Base-by-base conservation (phyloP, 2,329 filamentous ascomycete species). In the Fusarium heterosporum region DNA sequence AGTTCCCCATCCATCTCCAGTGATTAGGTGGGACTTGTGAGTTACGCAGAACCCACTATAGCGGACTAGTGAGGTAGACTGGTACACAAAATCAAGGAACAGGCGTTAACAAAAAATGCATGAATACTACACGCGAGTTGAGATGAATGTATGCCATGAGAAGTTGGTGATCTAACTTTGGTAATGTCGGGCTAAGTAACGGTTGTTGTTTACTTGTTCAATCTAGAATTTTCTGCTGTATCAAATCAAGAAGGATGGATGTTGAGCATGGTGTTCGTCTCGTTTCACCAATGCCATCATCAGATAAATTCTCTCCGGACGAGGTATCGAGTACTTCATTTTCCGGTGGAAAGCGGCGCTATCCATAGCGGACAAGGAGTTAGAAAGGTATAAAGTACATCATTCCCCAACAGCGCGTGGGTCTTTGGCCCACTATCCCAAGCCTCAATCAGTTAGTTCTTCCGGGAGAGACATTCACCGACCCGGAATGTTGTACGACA, bases 381-480 rank as follows among this genome's bases (percentile, higher is more conserved):
- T 42, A 7, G 38, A 9, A 30, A 45, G 12, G 64, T 65, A 68
- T 32, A 26, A 9, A 25, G 17, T 61, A 68, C n/a, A n/a, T n/a
- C n/a, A n/a, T n/a, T n/a, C n/a, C n/a, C n/a, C n/a, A n/a, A n/a
- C n/a, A n/a, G 55, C 55, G 61, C 39, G 55, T 61, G 64, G 42
- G 43, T 29, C 39, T 9, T 11, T 2, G 13, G 28, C 55, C 64
- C 64, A 61, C 64, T 38, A 16, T 14, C 19, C 60, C 60, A 68
- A 61, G 29, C 64, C 60, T 43, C 19, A 68, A 68, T 32, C 36
- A 53, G 64, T 47, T 65, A 65, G 64, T 13, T 19, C 32, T 38
- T 29, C 32, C 59, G 60, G 64, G 64, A 51, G 64, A 68, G 64
- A 68, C 34, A 68, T 68, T 68, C 64, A 68, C 64, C 64, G 64